These are phyloP conservation scores for Cystofilobasidium macerans DNA, from an alignment of 768 basidiomycete species.

Conservation along the genomic window DNA sequence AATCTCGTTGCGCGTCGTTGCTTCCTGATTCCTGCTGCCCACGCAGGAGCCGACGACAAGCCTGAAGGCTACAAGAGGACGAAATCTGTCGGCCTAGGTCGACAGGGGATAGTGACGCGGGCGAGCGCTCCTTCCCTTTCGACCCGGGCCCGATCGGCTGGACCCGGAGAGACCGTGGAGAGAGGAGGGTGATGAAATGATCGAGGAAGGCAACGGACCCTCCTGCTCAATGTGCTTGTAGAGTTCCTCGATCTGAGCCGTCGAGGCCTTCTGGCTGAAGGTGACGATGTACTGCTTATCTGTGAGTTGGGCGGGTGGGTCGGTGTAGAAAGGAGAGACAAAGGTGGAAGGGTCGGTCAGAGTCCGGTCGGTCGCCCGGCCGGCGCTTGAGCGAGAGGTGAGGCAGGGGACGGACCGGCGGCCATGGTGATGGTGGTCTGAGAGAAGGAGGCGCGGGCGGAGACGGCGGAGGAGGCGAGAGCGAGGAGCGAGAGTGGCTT, in stretches of 20 bases:
- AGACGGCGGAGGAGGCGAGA: neutral
- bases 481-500: neutral
- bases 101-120: neutral
- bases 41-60: too few relatives aligned
- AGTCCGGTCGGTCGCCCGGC: neutral
- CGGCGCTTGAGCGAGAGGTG: too few relatives aligned
- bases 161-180: neutral
- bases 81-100: neutral
- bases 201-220: conserved; percentile 1
- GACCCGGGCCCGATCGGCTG: too few relatives aligned
- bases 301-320: neutral
- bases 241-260: conserved; percentile 4
- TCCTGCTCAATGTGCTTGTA: conserved; percentile 10
- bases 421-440: neutral
- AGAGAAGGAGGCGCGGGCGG: neutral
- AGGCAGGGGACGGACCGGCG: neutral
- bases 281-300: conserved; percentile 23
- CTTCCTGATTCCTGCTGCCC: too few relatives aligned
- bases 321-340: too few relatives aligned
- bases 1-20: too few relatives aligned
- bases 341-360: neutral
- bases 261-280: conserved; percentile 5
- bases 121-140: too few relatives aligned
- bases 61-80: too few relatives aligned
- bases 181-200: too few relatives aligned